phyloP scores from a whole-genome alignment of 768 basidiomycete genomes.

The Russula griseocarnosa region DNA sequence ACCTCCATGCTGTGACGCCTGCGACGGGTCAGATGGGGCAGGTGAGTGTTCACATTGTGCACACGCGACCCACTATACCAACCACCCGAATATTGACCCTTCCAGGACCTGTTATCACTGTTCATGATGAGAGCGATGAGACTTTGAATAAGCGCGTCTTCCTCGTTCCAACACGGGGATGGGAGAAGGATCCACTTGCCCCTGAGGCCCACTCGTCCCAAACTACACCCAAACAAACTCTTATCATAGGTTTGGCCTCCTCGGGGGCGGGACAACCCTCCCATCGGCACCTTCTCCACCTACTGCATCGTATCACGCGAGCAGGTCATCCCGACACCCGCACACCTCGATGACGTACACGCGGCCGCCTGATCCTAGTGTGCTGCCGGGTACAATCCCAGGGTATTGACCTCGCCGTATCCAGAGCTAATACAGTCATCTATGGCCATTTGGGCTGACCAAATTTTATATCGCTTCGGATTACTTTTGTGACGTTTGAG shows the following conservation, averaged over 20 bases:
- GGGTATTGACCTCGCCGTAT: slow-evolving; percentile 67
- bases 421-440: slow-evolving; percentile 80
- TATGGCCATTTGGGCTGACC: too few species aligned
- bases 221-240: not conserved
- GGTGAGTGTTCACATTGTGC: slow-evolving; percentile 39
- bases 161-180: slow-evolving; percentile 72
- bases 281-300: slow-evolving; percentile 70
- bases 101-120: slow-evolving; percentile 59
- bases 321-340: slow-evolving; percentile 60
- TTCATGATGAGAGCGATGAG: slow-evolving; percentile 49
- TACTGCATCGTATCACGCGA: slow-evolving; percentile 70
- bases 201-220: slow-evolving; percentile 46
- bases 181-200: slow-evolving; percentile 58
- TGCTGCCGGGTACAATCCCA: slow-evolving; percentile 51
- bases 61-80: not conserved
- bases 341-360: slow-evolving; percentile 63
- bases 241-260: slow-evolving; percentile 53
- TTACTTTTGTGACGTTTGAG: too few species aligned
- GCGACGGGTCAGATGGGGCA: slow-evolving; percentile 34
- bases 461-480: too few species aligned
- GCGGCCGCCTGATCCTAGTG: slow-evolving; percentile 70
- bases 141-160: slow-evolving; percentile 66
- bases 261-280: slow-evolving; percentile 57
- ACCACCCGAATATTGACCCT: too few species aligned
- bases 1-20: too few species aligned